Percentiles rank a stretch among this genome's conserved stretches.
Evolutionary conservation across 2,329 filamentous ascomycete genomes (phyloP).

Genomic region (Colletotrichum destructivum): DNA sequence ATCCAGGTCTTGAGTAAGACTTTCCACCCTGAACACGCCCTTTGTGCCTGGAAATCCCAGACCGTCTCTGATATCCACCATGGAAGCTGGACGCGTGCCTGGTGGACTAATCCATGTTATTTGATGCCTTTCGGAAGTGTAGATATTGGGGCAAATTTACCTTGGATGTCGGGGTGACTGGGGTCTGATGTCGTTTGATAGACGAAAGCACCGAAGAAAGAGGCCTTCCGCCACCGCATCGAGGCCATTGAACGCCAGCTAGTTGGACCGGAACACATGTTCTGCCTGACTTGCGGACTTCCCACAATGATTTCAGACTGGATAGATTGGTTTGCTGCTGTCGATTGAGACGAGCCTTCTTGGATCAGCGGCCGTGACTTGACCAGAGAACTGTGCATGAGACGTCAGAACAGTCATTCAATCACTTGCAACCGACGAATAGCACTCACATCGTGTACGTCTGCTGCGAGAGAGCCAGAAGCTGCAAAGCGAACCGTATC

Average conservation of each 20-base stretch:
- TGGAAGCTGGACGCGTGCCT: conserved; percentile 14
- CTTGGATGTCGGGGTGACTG: no score
- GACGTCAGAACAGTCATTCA: not conserved
- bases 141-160: not conserved
- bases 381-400: not conserved
- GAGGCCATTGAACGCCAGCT: not conserved
- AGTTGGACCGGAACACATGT: accelerated
- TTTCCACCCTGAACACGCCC: conserved; percentile 5
- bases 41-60: conserved; percentile 15
- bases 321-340: no score
- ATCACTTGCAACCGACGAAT: accelerated
- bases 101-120: not conserved
- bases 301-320: no score
- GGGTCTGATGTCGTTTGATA: not conserved
- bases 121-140: not conserved
- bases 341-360: not conserved
- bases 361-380: not conserved
- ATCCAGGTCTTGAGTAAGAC: conserved; percentile 8
- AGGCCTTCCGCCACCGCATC: not conserved
- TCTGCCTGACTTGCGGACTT: not conserved
- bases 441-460: conserved; percentile 7
- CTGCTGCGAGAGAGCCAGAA: conserved; percentile 6
- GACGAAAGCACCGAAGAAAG: conserved; percentile 21
- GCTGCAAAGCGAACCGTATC: conserved; percentile 9
- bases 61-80: conserved; percentile 13